phyloP scores from a whole-genome alignment of 2,329 filamentous ascomycete species.

The Fulvia fulva region DNA sequence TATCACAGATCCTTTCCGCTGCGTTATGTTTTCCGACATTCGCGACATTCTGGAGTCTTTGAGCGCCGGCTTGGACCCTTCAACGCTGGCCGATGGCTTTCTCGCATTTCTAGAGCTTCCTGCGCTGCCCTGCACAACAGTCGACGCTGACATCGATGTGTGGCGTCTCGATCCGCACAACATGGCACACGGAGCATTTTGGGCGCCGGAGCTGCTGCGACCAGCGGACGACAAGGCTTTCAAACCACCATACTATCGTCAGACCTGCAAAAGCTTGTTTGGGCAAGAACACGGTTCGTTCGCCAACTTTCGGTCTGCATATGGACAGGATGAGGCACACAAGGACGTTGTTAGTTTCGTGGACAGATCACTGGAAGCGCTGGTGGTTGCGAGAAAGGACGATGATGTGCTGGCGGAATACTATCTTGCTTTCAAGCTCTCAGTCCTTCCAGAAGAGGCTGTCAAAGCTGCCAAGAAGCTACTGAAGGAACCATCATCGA shows the following conservation, averaged over 20 bases:
- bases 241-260: constrained; percentile 1
- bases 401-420: constrained; percentile 62
- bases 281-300: constrained; percentile 2
- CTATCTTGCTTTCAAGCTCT: constrained; percentile 63
- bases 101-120: constrained; percentile 48
- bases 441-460: constrained; percentile 49
- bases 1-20: constrained; percentile 66
- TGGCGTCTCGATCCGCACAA: constrained; percentile 12
- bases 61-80: constrained; percentile 36
- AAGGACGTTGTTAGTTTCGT: constrained; percentile 24
- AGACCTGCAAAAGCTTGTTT: constrained; percentile 17
- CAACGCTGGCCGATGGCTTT: constrained; percentile 64
- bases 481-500: constrained; percentile 63
- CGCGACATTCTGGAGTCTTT: constrained; percentile 54
- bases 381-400: constrained; percentile 45
- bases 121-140: constrained; percentile 45
- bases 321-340: neutral
- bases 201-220: neutral
- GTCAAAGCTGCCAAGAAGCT: constrained; percentile 70
- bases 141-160: constrained; percentile 11
- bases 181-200: neutral
- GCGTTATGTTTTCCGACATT: constrained; percentile 77
- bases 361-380: constrained; percentile 53
- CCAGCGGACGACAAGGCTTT: neutral
- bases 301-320: neutral